Conservation (phyloP, 1,284 basidiomycete genomes). For the Puccinia coronata region DNA sequence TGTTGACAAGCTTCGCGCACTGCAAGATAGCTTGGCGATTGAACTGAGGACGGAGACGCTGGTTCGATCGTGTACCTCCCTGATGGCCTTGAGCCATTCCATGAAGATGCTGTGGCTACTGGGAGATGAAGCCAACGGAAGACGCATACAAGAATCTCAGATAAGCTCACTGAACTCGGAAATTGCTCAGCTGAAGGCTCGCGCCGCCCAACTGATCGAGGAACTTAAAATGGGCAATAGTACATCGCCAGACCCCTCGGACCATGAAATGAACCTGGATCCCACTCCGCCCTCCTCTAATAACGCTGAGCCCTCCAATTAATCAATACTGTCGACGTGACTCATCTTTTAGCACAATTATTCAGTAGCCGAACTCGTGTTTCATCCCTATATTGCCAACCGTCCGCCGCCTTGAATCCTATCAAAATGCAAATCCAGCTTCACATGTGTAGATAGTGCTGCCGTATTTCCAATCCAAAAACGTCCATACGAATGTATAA, state of each 20-base stretch:
- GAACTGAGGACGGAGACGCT: constrained; percentile 45
- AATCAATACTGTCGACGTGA: no score
- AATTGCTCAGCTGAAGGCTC: constrained; percentile 14
- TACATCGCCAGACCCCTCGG: neutral
- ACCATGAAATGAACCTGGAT: constrained; percentile 19
- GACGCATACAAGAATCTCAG: constrained; percentile 20
- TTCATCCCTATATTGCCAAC: no score
- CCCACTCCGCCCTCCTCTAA: constrained; percentile 1
- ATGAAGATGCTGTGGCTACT: constrained; percentile 49
- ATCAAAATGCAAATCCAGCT: no score
- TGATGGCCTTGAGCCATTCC: constrained; percentile 38
- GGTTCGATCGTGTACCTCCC: constrained; percentile 42
- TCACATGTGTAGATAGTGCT: no score
- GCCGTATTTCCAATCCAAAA: no score
- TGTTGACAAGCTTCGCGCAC: constrained; percentile 29
- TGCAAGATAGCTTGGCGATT: constrained; percentile 49
- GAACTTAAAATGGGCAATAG: constrained; percentile 26
- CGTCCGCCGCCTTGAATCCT: no score
- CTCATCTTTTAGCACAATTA: neutral
- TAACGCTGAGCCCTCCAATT: neutral
- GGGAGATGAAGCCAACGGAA: constrained; percentile 36
- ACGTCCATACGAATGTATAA: no score
- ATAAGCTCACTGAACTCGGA: constrained; percentile 10
- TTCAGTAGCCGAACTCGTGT: neutral
- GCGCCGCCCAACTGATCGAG: constrained; percentile 19